A percentile compares a stretch with the other conserved stretches of the same genome.
phyloP scores from a whole-genome alignment of 768 basidiomycete genomes.

The Phanerochaete carnosa region DNA sequence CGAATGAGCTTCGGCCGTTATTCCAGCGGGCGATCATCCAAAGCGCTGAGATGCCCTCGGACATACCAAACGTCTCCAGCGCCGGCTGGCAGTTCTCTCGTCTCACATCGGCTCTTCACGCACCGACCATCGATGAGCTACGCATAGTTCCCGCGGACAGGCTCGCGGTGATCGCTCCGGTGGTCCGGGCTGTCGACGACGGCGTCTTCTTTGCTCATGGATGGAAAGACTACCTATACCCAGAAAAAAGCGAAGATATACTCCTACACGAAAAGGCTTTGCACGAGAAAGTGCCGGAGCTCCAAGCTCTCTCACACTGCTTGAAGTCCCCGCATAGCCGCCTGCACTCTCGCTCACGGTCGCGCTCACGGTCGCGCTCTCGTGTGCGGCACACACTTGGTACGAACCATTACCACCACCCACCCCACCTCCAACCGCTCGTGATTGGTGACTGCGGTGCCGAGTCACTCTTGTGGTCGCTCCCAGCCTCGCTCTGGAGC shows the following conservation, averaged over 20 bases:
- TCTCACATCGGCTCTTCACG: constrained; percentile 52
- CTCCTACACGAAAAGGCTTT: constrained; percentile 24
- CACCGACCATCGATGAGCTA: constrained; percentile 58
- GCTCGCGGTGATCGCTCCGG: constrained; percentile 43
- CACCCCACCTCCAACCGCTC: constrained; percentile 50
- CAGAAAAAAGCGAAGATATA: constrained; percentile 27
- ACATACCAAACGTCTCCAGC: constrained; percentile 52
- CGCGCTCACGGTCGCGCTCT: constrained; percentile 22
- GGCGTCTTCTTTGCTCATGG: constrained; percentile 62
- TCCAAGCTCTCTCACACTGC: constrained; percentile 26
- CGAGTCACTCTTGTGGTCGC: constrained; percentile 64
- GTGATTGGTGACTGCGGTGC: constrained; percentile 72
- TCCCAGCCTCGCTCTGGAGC: constrained; percentile 60
- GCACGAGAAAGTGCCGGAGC: constrained; percentile 27
- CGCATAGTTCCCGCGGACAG: constrained; percentile 55
- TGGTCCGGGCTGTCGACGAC: constrained; percentile 61
- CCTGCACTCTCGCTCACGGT: constrained; percentile 12
- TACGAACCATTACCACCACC: constrained; percentile 3
- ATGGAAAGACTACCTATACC: constrained; percentile 49
- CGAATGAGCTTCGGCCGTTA: constrained; percentile 55
- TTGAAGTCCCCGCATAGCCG: constrained; percentile 11
- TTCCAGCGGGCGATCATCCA: constrained; percentile 79
- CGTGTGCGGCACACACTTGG: constrained; percentile 13
- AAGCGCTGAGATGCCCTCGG: constrained; percentile 61
- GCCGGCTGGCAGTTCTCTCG: constrained; percentile 70